These are phyloP conservation scores for Amanita molliuscula DNA, from an alignment of 768 basidiomycete genomes.

Conservation along the genomic window DNA sequence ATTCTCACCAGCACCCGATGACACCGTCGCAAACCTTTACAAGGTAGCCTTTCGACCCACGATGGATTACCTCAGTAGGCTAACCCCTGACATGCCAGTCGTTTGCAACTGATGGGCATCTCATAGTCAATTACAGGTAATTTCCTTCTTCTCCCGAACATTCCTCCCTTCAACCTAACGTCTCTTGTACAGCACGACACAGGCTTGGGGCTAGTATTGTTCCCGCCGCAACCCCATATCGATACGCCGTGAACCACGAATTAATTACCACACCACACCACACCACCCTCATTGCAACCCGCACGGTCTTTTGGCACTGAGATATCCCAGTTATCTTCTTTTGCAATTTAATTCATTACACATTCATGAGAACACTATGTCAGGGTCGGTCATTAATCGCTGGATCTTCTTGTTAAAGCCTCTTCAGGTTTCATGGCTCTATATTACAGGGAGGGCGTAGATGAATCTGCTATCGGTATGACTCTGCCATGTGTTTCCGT, in stretches of 20 bases:
- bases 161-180: background rate
- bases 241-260: background rate
- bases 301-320: background rate
- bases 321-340: background rate
- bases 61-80: background rate
- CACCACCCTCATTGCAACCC: background rate
- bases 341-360: constrained; percentile 1
- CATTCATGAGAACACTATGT: background rate
- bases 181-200: constrained; percentile 24
- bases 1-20: constrained; percentile 78
- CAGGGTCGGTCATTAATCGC: constrained; percentile 3
- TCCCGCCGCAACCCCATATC: background rate
- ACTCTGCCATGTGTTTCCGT: background rate
- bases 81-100: constrained; percentile 33
- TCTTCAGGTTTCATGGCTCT: background rate
- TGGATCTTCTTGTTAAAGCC: background rate
- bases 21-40: constrained; percentile 68
- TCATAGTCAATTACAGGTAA: constrained; percentile 89
- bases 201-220: constrained; percentile 29
- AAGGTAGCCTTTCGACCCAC: constrained; percentile 31
- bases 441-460: background rate
- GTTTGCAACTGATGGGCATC: constrained; percentile 78
- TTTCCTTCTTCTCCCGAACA: background rate
- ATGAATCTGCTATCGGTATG: background rate
- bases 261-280: background rate